Conservation (phyloP, 352 stramenopile species). For the Globisporangium nunn region DNA sequence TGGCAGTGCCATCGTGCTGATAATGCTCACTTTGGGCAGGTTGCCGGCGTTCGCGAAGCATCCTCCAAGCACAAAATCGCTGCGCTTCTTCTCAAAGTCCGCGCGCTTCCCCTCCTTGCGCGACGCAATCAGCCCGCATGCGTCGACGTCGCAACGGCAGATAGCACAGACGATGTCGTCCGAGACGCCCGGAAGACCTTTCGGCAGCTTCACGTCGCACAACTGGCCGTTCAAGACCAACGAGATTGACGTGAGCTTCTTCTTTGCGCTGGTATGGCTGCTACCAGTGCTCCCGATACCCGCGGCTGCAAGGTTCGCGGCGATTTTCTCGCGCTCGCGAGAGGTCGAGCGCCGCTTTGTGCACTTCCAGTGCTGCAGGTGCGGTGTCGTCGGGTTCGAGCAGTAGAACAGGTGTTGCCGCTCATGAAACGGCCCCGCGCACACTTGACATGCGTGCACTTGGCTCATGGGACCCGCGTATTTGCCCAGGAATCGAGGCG, state of each 20-base stretch:
- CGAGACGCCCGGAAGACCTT: constrained; percentile 35
- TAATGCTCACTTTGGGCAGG: background rate
- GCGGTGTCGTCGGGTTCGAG: constrained; percentile 22
- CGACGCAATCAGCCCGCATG: constrained; percentile 40
- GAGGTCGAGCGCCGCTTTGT: constrained; percentile 45
- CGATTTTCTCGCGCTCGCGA: constrained; percentile 16
- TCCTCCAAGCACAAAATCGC: constrained; percentile 50
- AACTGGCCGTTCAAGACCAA: constrained; percentile 49
- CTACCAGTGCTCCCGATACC: background rate
- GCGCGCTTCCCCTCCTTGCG: constrained; percentile 38
- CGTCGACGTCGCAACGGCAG: constrained; percentile 45
- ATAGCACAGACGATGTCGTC: constrained; percentile 52
- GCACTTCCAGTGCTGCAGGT: constrained; percentile 76
- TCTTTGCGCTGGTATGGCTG: constrained; percentile 28
- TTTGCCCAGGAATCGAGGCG: constrained; percentile 40
- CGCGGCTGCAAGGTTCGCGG: constrained; percentile 12
- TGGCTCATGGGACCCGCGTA: constrained; percentile 52
- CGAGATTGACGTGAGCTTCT: constrained; percentile 44
- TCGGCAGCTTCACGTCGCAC: constrained; percentile 51
- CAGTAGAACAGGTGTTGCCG: constrained; percentile 80
- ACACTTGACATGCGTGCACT: constrained; percentile 53
- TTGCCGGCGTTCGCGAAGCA: constrained; percentile 43
- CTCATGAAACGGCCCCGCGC: constrained; percentile 63
- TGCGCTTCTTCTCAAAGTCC: constrained; percentile 54
- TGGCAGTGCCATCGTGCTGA: background rate